Percentiles rank a stretch among this genome's conserved stretches.
Conservation (phyloP, 352 stramenopile species). For the Globisporangium acanthophoron region DNA sequence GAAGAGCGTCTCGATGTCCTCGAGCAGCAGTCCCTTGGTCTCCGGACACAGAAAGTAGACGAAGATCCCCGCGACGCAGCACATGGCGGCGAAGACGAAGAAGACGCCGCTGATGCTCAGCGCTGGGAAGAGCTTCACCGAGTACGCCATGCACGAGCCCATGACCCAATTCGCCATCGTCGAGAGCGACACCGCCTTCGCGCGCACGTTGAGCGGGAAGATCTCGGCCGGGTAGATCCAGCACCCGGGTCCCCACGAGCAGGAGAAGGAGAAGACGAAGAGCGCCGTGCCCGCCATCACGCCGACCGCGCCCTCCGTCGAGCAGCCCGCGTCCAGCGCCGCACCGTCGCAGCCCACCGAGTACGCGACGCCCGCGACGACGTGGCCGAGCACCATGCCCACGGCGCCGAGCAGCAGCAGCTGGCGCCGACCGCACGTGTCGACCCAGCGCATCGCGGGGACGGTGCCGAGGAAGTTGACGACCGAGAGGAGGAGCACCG, state of each 20-base stretch:
- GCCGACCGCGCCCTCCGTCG: constrained; percentile 13
- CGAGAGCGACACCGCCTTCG: constrained; percentile 38
- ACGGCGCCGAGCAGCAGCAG: constrained; percentile 28
- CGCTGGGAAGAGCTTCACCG: constrained; percentile 46
- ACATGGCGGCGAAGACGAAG: constrained; percentile 36
- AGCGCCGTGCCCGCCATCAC: constrained; percentile 26
- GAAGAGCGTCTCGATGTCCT: constrained; percentile 59
- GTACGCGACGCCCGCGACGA: background rate
- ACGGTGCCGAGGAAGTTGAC: constrained; percentile 35
- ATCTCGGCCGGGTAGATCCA: constrained; percentile 63
- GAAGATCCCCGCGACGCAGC: constrained; percentile 35
- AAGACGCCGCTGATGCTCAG: constrained; percentile 46
- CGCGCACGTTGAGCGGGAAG: constrained; percentile 45
- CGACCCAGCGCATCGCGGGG: constrained; percentile 34
- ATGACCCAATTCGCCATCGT: constrained; percentile 35
- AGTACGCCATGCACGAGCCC: constrained; percentile 28
- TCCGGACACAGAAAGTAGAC: constrained; percentile 53
- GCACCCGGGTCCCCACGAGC: constrained; percentile 46
- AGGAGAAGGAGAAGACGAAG: constrained; percentile 49
- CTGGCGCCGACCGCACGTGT: constrained; percentile 25
- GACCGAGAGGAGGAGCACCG: constrained; percentile 9
- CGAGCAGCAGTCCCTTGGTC: constrained; percentile 49
- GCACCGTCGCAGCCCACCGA: background rate
- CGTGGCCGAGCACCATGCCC: constrained; percentile 33
- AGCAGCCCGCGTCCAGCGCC: background rate